Conservation (phyloP, 805 yeast species). For the Saturnispora diversa region DNA sequence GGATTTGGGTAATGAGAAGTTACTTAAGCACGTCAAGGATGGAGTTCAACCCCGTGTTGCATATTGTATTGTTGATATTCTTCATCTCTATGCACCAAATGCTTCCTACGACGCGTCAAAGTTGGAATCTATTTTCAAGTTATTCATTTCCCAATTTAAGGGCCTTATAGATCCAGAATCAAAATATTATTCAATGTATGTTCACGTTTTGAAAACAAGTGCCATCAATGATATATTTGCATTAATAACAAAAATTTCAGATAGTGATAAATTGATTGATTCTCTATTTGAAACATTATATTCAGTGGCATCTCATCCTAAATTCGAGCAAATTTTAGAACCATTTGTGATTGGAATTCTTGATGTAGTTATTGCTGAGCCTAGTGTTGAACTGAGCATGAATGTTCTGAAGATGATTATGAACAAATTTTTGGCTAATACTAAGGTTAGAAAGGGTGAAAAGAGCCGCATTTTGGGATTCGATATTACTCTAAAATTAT, state of each 20-base stretch:
- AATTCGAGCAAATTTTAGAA: conserved; percentile 37
- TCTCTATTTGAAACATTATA: conserved; percentile 56
- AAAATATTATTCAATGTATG: conserved; percentile 54
- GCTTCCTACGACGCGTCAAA: conserved; percentile 72
- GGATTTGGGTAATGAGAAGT: conserved; percentile 50
- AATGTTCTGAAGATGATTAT: conserved; percentile 55
- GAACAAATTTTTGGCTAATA: conserved; percentile 46
- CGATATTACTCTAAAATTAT: conserved; percentile 55
- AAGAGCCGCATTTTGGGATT: conserved; percentile 47
- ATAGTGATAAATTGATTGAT: conserved; percentile 46
- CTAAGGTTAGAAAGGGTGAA: conserved; percentile 19
- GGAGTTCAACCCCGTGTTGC: conserved; percentile 67
- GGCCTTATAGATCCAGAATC: conserved; percentile 43
- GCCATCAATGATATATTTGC: conserved; percentile 59
- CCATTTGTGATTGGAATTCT: conserved; percentile 63
- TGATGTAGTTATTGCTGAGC: conserved; percentile 65
- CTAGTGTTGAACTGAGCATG: conserved; percentile 49
- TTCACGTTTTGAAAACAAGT: conserved; percentile 55
- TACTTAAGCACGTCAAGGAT: conserved; percentile 49
- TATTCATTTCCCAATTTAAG: conserved; percentile 57
- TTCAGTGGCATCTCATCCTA: conserved; percentile 36
- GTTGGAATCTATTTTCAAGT: conserved; percentile 55
- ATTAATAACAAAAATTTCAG: conserved; percentile 54
- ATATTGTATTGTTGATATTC: conserved; percentile 67
- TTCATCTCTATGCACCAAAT: conserved; percentile 78